Conservation (phyloP, 2,329 filamentous ascomycete genomes). For the Claviceps digitariae region DNA sequence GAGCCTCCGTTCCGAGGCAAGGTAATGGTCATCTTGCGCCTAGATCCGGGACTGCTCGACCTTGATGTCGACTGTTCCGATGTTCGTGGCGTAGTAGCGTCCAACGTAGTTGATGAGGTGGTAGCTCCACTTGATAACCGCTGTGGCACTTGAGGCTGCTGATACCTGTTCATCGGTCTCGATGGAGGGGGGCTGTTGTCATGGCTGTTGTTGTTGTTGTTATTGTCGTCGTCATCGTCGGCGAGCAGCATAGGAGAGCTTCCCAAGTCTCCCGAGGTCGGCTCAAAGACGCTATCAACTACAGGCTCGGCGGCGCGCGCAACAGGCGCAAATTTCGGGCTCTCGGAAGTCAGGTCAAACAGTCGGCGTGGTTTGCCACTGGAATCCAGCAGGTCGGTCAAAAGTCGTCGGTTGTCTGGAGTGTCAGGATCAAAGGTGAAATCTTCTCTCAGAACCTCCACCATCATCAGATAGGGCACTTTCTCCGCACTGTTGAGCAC, state of each 20-base stretch:
- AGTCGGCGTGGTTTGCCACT: conserved; percentile 44
- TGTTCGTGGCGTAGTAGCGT: conserved; percentile 51
- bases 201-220: too few relatives aligned
- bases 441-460: conserved; percentile 68
- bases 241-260: conserved; percentile 56
- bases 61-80: conserved; percentile 56
- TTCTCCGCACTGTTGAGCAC: conserved; percentile 79
- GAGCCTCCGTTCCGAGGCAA: conserved; percentile 37
- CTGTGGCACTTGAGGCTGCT: conserved; percentile 25
- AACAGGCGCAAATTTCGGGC: conserved; percentile 36
- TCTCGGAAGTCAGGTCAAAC: conserved; percentile 54
- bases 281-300: conserved; percentile 70
- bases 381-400: conserved; percentile 43
- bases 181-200: conserved; percentile 10
- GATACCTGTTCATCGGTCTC: conserved; percentile 15
- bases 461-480: conserved; percentile 74
- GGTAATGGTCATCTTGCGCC: conserved; percentile 48
- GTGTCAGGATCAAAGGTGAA: conserved; percentile 71
- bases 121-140: conserved; percentile 49
- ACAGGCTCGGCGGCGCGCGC: conserved; percentile 29
- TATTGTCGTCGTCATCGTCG: conserved; percentile 31
- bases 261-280: conserved; percentile 63
- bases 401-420: conserved; percentile 54
- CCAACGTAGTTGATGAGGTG: conserved; percentile 44
- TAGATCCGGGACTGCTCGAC: conserved; percentile 50